Percentiles rank a stretch among this genome's conserved stretches.
These are phyloP conservation scores for Coelastrella sp. DNA, from an alignment of 139 green algal species.

Conservation along the genomic window DNA sequence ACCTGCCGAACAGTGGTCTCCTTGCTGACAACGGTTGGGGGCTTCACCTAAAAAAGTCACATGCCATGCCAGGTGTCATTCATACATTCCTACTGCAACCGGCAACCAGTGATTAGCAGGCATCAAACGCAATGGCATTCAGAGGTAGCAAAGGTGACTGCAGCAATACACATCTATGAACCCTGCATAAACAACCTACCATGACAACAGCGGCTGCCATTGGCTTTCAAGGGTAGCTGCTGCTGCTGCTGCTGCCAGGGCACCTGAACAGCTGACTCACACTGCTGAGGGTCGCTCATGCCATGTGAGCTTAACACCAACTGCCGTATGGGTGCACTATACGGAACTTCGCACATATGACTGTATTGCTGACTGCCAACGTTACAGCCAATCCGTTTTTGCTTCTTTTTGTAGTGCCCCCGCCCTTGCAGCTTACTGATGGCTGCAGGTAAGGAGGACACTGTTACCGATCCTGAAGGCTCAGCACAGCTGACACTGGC, in stretches of 20 bases:
- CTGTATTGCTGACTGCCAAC: not conserved
- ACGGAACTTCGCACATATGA: constrained; percentile 5
- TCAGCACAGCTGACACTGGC: constrained; percentile 1
- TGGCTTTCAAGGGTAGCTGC: not conserved
- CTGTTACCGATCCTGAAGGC: not conserved
- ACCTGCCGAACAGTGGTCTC: too few species aligned
- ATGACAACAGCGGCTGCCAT: not conserved
- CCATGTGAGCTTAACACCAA: not conserved
- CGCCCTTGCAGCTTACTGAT: not conserved
- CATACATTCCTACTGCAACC: too few species aligned
- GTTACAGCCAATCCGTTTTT: not conserved
- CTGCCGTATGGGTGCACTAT: not conserved
- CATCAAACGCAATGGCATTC: not conserved
- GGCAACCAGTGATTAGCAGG: not conserved
- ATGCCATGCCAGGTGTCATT: too few species aligned
- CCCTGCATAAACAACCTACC: not conserved
- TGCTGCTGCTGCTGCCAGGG: not conserved
- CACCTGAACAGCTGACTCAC: not conserved
- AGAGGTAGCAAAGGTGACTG: not conserved
- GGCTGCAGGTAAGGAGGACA: not conserved
- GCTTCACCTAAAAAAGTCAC: too few species aligned
- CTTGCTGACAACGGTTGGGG: too few species aligned
- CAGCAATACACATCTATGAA: not conserved
- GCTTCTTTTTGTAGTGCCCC: not conserved
- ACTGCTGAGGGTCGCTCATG: not conserved